phyloP scores from a whole-genome alignment of 768 basidiomycete genomes.

The Tulasnella sp. region DNA sequence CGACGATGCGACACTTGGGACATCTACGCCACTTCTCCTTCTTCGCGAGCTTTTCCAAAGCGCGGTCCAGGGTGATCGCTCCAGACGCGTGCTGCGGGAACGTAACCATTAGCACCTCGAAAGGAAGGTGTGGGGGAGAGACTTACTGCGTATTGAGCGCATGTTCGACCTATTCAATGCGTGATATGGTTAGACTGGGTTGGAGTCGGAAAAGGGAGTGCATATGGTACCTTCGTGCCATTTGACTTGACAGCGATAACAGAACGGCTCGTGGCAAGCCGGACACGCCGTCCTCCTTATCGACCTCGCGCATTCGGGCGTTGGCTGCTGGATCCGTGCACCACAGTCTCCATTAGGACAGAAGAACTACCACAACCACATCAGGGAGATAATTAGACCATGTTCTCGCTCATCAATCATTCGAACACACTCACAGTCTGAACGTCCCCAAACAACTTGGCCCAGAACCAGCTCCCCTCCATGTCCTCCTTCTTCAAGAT shows the following conservation, averaged over 20 bases:
- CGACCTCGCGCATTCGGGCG: neutral
- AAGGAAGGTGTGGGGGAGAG: neutral
- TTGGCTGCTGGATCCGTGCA: neutral
- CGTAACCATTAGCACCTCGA: neutral
- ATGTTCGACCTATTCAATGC: neutral
- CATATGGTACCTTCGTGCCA: conserved; percentile 1
- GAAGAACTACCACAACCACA: neutral
- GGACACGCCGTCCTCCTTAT: neutral
- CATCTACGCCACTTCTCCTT: neutral
- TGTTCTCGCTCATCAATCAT: no score
- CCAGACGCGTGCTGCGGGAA: neutral
- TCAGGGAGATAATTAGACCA: no score
- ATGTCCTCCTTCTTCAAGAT: neutral
- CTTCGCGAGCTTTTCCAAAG: neutral
- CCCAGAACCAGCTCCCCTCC: neutral
- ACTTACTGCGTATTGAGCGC: neutral
- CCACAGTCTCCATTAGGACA: neutral
- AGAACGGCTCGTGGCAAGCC: neutral
- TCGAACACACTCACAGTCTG: neutral
- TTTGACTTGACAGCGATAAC: neutral
- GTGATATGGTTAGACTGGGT: neutral
- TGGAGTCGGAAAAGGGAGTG: neutral
- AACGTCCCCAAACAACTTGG: neutral
- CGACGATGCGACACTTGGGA: conserved; percentile 6
- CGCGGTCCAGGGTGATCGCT: neutral